phyloP scores from a whole-genome alignment of 169 alveolate species.

The Babesia ovata region DNA sequence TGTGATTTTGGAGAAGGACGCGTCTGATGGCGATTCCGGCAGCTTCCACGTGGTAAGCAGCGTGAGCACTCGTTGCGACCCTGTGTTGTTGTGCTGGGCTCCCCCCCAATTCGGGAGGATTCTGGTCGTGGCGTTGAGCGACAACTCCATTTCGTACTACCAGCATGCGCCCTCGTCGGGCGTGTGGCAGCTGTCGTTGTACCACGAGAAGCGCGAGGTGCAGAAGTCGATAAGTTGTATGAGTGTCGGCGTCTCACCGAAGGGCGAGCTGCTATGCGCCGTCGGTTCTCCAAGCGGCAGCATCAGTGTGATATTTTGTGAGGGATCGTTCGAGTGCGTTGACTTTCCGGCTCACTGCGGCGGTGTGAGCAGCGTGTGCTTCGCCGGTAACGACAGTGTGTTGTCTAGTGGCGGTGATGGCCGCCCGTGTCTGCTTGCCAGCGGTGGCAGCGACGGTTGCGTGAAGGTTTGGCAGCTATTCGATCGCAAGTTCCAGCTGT shows the following conservation, averaged over 20 bases:
- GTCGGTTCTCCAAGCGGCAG: constrained; percentile 58
- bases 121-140: constrained; percentile 32
- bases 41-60: constrained; percentile 24
- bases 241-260: constrained; percentile 42
- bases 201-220: constrained; percentile 24
- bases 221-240: constrained; percentile 55
- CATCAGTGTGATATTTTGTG: constrained; percentile 30
- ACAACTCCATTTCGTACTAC: constrained; percentile 49
- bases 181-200: constrained; percentile 21
- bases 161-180: constrained; percentile 3
- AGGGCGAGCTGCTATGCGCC: constrained; percentile 61
- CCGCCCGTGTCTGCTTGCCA: constrained; percentile 37
- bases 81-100: constrained; percentile 59
- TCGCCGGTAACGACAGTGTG: constrained; percentile 18
- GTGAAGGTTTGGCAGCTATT: constrained; percentile 57
- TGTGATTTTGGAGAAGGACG: constrained; percentile 47
- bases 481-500: constrained; percentile 40
- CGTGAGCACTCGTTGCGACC: constrained; percentile 34
- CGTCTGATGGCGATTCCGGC: constrained; percentile 6
- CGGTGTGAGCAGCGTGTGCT: constrained; percentile 40
- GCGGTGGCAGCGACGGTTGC: constrained; percentile 57
- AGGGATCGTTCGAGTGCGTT: constrained; percentile 28
- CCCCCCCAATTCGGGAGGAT: constrained; percentile 57
- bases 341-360: constrained; percentile 56
- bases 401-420: constrained; percentile 1